Base-by-base conservation (phyloP, 305 asterid genomes). In the Lippia alba region DNA sequence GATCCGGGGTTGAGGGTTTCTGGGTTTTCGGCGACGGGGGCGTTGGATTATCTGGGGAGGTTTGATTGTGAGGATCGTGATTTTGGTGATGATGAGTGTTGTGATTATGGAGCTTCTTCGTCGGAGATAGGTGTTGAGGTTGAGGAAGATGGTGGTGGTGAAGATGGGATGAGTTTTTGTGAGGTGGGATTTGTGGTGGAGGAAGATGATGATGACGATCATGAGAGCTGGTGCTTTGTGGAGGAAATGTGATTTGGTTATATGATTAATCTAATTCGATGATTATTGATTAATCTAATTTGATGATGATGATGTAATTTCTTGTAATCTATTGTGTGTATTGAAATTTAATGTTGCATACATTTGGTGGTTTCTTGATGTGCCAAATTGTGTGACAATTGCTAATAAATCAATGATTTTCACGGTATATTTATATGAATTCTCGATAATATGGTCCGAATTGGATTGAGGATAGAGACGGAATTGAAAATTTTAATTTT, bases 171-270 rank as follows among this genome's bases (percentile, higher is more conserved):
- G 89, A 81, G 95, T 66, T 87, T 81, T 15, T 84, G 86, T 70
- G 95, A 89, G 32, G 95, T 85, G 78, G 96, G 84, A 59, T 76
- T 81, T 70, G 80, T 61, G 48, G 80, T 79, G 88, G 78, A 81
- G 44, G 75, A 76, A 9, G 70, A 76, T 70, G 89, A 85, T 32
- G 92, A 62, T 56, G 96, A n/a, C n/a, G n/a, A 78, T 64, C 96
- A 78, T 64, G 95, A 81, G 66, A 85, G 80, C 64, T 90, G 98
- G 94, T 88, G 86, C 69, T 75, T 86, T 64, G 91, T 88, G 76
- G 87, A 85, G 66, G 86, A 85, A 82, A 60, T 82, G 70, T 76
- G 80, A 78, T 63, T 40, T 56, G 40, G 50, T 39, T 55, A n/a
- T n/a, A n/a, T n/a, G n/a, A n/a, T n/a, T n/a, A n/a, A n/a, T n/a